Percentiles rank a stretch among this genome's conserved stretches.
Conservation (phyloP, 352 stramenopile genomes). For the Phytopythium helicoides region DNA sequence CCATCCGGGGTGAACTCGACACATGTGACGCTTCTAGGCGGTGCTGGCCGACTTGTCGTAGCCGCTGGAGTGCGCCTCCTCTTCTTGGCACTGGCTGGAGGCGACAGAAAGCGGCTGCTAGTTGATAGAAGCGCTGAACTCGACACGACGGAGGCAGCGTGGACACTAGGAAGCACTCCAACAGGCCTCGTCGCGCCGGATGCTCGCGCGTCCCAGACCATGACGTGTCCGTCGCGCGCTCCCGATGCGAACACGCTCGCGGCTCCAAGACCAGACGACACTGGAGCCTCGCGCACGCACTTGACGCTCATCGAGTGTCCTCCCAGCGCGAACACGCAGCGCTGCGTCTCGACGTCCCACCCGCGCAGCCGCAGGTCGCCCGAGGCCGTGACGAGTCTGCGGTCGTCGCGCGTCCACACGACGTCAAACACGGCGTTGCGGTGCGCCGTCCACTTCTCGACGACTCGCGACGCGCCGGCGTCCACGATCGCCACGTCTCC, state of each 20-base stretch:
- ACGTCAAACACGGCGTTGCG: slow-evolving; percentile 74
- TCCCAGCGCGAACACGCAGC: slow-evolving; percentile 27
- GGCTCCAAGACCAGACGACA: slow-evolving; percentile 12
- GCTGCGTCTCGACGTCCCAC: slow-evolving; percentile 53
- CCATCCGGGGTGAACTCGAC: slow-evolving; percentile 51
- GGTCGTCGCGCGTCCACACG: slow-evolving; percentile 51
- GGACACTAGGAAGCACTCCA: slow-evolving; percentile 28
- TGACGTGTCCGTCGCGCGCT: slow-evolving; percentile 54
- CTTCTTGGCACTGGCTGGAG: slow-evolving; percentile 24
- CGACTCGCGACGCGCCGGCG: slow-evolving; percentile 9
- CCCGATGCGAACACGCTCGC: slow-evolving; percentile 49
- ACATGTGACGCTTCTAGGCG: slow-evolving; percentile 64
- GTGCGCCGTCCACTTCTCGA: slow-evolving; percentile 40
- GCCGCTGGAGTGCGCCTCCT: slow-evolving; percentile 5
- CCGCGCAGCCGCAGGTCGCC: slow-evolving; percentile 49
- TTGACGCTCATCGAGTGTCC: slow-evolving; percentile 78
- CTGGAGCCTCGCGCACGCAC: slow-evolving; percentile 44
- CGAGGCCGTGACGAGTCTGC: slow-evolving; percentile 50
- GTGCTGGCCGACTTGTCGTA: slow-evolving; percentile 5
- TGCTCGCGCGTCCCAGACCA: slow-evolving; percentile 53
- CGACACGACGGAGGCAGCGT: slow-evolving; percentile 21
- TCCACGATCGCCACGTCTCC: slow-evolving; percentile 46
- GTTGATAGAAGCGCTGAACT: slow-evolving; percentile 2
- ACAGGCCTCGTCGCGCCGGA: slow-evolving; percentile 17
- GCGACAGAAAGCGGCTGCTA: slow-evolving; percentile 27